Evolutionary conservation across 139 green algal genomes (phyloP).

Genomic region (Chlamydomonas sphaeroides): DNA sequence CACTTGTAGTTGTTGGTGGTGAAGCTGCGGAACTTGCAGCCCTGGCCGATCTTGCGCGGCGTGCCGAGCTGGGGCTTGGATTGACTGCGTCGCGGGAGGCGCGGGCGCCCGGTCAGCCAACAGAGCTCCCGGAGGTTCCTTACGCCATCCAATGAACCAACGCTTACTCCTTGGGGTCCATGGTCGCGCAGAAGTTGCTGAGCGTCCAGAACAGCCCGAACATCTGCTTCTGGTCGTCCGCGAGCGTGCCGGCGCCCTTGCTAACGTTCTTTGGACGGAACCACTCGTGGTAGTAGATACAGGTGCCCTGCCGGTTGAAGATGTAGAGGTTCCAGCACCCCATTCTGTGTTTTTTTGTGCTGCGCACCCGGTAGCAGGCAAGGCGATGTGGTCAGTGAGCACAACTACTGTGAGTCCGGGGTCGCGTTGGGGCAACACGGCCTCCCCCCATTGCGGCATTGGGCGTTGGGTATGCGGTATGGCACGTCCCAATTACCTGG

Average conservation of each 20-base stretch:
- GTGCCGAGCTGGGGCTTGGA: conserved; percentile 78
- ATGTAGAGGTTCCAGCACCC: conserved; percentile 82
- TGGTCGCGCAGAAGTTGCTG: conserved; percentile 82
- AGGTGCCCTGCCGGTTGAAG: conserved; percentile 84
- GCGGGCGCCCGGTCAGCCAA: not conserved
- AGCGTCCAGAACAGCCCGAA: conserved; percentile 96
- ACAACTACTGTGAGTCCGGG: too few relatives aligned
- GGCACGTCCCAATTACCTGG: too few relatives aligned
- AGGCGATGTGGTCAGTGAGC: too few relatives aligned
- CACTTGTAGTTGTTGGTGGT: conserved; percentile 92
- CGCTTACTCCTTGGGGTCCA: conserved; percentile 83
- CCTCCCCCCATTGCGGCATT: too few relatives aligned
- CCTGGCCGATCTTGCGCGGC: conserved; percentile 77
- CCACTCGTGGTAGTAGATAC: conserved; percentile 93
- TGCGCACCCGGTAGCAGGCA: too few relatives aligned
- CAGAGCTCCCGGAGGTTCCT: not conserved
- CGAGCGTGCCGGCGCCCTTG: conserved; percentile 70
- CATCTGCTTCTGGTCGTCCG: conserved; percentile 95
- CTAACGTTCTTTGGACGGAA: conserved; percentile 78
- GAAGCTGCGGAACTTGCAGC: conserved; percentile 85
- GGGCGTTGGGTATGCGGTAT: too few relatives aligned
- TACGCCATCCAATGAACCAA: not conserved
- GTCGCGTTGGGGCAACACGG: too few relatives aligned
- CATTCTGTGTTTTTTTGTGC: too few relatives aligned
- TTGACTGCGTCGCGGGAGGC: conserved; percentile 51